A percentile compares a stretch with the other conserved stretches of the same genome.
Evolutionary conservation across 2,329 filamentous ascomycete species (phyloP).

Genomic region (Pseudohalonectria lignicola): DNA sequence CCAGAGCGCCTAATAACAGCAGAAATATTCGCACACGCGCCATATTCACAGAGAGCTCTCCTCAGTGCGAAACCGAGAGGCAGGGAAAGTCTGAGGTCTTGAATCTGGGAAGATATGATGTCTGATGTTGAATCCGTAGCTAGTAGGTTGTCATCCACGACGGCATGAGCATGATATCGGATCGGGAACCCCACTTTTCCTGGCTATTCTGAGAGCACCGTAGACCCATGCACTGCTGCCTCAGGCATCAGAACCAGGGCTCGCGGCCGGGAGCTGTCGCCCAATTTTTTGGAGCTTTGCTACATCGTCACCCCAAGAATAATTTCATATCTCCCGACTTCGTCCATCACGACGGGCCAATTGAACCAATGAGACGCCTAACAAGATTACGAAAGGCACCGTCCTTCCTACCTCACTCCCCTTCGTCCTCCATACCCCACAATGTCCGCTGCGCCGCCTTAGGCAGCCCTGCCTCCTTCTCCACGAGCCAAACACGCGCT

Average conservation of each 20-base stretch:
- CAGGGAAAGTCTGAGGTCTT: too few relatives aligned
- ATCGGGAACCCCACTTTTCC: too few relatives aligned
- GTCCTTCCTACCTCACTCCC: constrained; percentile 2
- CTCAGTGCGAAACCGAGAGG: too few relatives aligned
- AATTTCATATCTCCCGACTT: too few relatives aligned
- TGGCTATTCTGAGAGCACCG: too few relatives aligned
- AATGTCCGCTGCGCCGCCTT: background rate
- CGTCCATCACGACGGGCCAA: too few relatives aligned
- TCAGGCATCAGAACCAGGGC: background rate
- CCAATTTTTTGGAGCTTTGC: constrained; percentile 2
- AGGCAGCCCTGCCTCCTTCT: constrained; percentile 1
- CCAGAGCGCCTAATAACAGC: constrained; percentile 22
- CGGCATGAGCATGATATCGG: too few relatives aligned
- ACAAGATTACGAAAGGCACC: constrained; percentile 20
- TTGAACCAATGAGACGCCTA: constrained; percentile 36
- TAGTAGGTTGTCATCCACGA: background rate
- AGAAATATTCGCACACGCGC: constrained; percentile 24
- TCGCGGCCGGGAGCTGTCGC: background rate
- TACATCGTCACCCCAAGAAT: too few relatives aligned
- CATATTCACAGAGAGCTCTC: constrained; percentile 20
- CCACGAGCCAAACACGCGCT: constrained; percentile 1
- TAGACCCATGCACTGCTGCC: too few relatives aligned
- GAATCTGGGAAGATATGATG: too few relatives aligned
- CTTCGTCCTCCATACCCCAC: background rate
- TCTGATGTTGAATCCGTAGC: background rate